Conservation (phyloP, 495 filamentous ascomycete genomes). For the Cryomyces antarcticus region DNA sequence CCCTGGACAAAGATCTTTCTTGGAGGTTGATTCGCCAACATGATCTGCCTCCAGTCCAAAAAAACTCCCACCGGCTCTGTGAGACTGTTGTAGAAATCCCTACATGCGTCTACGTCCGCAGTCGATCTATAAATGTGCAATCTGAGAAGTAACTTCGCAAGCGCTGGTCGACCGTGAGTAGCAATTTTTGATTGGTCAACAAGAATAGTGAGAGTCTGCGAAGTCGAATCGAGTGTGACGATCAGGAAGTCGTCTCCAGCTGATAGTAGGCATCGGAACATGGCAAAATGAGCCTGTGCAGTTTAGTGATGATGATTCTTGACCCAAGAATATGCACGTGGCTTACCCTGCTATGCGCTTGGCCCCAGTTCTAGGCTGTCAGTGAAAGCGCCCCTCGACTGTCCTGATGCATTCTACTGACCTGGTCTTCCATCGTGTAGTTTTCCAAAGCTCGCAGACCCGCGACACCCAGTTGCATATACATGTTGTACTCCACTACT, state of each 20-base stretch:
- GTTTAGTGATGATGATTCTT: background rate
- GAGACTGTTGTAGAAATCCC: conserved; percentile 21
- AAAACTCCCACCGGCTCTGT: conserved; percentile 20
- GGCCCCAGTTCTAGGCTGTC: conserved; percentile 21
- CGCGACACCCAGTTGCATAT: conserved; percentile 23
- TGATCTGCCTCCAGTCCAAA: conserved; percentile 19
- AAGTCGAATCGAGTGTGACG: conserved; percentile 8
- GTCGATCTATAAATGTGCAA: conserved; percentile 29
- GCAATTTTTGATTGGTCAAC: conserved; percentile 20
- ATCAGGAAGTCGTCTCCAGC: conserved; percentile 16
- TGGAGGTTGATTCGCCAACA: conserved; percentile 17
- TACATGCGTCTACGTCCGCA: conserved; percentile 21
- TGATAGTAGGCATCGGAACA: conserved; percentile 19
- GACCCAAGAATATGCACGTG: background rate
- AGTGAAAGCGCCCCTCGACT: background rate
- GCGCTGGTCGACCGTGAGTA: conserved; percentile 21
- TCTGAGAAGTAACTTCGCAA: conserved; percentile 22
- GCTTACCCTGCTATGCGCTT: conserved; percentile 24
- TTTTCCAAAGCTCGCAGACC: conserved; percentile 25
- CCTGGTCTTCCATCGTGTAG: conserved; percentile 22
- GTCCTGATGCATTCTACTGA: conserved; percentile 3
- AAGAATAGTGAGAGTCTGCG: conserved; percentile 11
- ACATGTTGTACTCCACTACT: conserved; percentile 25
- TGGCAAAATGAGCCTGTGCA: conserved; percentile 26
- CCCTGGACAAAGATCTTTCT: conserved; percentile 20